A percentile compares a stretch with the other conserved stretches of the same genome.
phyloP scores from a whole-genome alignment of 2,329 filamentous ascomycete genomes.

The Colletotrichum sp. region DNA sequence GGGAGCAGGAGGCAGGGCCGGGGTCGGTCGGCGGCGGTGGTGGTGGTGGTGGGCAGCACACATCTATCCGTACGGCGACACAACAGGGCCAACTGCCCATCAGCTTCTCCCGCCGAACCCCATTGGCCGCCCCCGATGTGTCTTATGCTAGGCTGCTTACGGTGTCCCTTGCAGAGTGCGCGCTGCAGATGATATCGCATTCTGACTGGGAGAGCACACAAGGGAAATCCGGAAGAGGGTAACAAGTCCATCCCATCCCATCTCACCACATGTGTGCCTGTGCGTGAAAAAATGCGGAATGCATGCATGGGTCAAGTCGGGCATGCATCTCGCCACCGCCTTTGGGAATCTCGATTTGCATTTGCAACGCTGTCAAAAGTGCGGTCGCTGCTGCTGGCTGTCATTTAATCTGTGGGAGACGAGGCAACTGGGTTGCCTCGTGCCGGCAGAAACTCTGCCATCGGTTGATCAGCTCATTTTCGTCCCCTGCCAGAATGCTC shows the following conservation, averaged over 20 bases:
- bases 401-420: background rate
- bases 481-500: background rate
- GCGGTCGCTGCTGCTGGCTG: background rate
- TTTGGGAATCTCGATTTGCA: background rate
- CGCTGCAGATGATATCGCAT: slow-evolving; percentile 17
- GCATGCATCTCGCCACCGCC: slow-evolving; percentile 3
- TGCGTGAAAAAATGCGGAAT: background rate
- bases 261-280: background rate
- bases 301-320: background rate
- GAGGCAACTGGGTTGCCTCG: background rate
- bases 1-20: background rate
- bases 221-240: background rate
- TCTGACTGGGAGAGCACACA: background rate
- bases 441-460: background rate
- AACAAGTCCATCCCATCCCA: background rate
- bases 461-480: background rate
- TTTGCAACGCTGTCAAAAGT: background rate
- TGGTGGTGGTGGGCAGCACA: background rate
- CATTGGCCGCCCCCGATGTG: background rate
- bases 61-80: background rate
- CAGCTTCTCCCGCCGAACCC: background rate
- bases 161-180: slow-evolving; percentile 14
- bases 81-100: background rate
- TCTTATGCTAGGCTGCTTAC: background rate
- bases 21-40: background rate